Base-by-base conservation (phyloP, 139 green algal genomes). In the Coelastrella sp. region DNA sequence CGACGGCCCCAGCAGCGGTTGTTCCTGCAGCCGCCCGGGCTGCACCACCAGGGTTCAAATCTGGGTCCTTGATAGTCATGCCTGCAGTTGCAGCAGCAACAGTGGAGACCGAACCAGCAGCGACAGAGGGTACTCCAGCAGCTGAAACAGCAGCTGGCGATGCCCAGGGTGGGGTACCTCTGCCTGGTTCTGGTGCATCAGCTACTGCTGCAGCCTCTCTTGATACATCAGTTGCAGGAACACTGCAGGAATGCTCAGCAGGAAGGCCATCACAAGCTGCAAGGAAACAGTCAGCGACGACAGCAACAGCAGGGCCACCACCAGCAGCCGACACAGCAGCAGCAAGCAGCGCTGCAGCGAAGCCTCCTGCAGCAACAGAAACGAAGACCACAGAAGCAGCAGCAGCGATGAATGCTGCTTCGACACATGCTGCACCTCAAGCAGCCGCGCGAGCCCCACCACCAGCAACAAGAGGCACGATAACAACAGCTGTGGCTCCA, bases 241-340 rank as follows among this genome's bases (percentile, higher is more conserved):
- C 32, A 47, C 32, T 47, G 32, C 32, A 47, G 16, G 16, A 11
- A 71, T 3, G 11, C 3, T n/a, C 71, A 77, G 17, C 71, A 77
- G 71, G 16, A 77, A 11, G 20, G 17, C 11, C 20, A 77, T 7
- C 71, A 77, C 16, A 16, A 77, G 71, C 7, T n/a, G 3, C 5
- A 77, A 20, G 71, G 14, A 77, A 3, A 13, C 13, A 19, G 8
- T 3, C 22, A 59, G 17, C 3, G 16, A 23, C 74, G 16, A 58
- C 74, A 80, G 17, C 74, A 80, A 23, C 74, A 80, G 74, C 74
- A 80, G 74, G 22, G 58, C 22, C 74, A 57, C 10, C 74, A 80
- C n/a, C 74, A 80, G 74, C 22, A 80, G 23, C 22, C 32, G 32
- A 47, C 32, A 47, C 32, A 47, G 32, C 32, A 47, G 32, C 32